Evolutionary conservation across 73 alveolate species (phyloP).

Genomic region (Uronychia setigera): DNA sequence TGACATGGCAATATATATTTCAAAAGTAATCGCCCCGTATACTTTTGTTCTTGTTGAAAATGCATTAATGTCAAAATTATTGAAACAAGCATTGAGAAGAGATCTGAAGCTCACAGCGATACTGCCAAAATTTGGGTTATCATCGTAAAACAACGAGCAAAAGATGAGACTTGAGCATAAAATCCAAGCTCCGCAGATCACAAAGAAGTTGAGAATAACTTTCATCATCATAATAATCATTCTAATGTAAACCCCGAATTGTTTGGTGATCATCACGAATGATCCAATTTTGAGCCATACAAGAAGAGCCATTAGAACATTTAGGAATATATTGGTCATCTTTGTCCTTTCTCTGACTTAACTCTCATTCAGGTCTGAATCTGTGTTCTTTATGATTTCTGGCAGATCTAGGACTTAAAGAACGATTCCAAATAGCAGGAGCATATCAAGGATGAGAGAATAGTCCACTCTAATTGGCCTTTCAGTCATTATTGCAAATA

Average conservation of each 20-base stretch:
- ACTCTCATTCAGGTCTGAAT: neutral
- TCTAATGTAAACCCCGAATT: conserved; percentile 33
- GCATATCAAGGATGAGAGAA: conserved; percentile 18
- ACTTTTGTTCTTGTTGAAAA: conserved; percentile 1
- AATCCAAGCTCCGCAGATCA: conserved; percentile 34
- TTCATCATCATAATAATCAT: conserved; percentile 29
- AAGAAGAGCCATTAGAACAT: conserved; percentile 11
- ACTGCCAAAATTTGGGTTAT: conserved; percentile 8
- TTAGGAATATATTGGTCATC: conserved; percentile 15
- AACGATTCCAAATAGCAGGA: conserved; percentile 35
- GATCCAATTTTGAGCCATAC: conserved; percentile 28
- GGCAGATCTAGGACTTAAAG: conserved; percentile 12
- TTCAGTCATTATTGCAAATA: conserved; percentile 9
- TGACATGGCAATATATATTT: conserved; percentile 7
- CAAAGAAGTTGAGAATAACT: neutral
- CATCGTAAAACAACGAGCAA: conserved; percentile 11
- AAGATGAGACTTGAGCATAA: conserved; percentile 12
- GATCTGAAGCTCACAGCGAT: neutral
- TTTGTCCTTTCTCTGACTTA: neutral
- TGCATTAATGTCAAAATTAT: conserved; percentile 10
- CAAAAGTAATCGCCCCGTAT: conserved; percentile 31
- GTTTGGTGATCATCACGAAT: conserved; percentile 15
- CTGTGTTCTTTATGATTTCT: neutral
- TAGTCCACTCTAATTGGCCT: conserved; percentile 4
- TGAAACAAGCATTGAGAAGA: conserved; percentile 18